Conservation (phyloP, 2,329 filamentous ascomycete species). For the Alternaria dauci region DNA sequence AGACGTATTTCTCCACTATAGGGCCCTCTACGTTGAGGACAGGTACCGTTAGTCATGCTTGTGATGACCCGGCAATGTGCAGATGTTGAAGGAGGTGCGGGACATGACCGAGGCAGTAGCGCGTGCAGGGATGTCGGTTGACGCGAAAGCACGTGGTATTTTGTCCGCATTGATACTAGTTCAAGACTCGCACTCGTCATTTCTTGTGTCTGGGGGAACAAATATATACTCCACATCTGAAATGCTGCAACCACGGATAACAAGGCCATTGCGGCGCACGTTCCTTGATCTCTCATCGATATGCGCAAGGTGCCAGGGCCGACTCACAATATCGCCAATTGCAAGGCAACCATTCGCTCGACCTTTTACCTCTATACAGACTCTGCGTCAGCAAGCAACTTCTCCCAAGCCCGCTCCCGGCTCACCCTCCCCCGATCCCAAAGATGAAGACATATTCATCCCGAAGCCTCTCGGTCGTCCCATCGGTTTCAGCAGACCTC, state of each 20-base stretch:
- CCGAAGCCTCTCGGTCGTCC: conserved; percentile 70
- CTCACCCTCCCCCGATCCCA: conserved; percentile 18
- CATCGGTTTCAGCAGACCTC: conserved; percentile 81
- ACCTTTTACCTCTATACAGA: conserved; percentile 37
- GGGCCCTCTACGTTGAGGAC: conserved; percentile 13
- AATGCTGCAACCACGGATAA: conserved; percentile 47
- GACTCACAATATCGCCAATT: conserved; percentile 17
- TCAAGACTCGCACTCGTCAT: conserved; percentile 20
- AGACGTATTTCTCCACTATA: neutral
- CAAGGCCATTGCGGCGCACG: conserved; percentile 22
- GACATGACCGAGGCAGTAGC: conserved; percentile 23
- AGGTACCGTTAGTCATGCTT: neutral
- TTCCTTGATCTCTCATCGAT: conserved; percentile 22
- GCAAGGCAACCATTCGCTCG: conserved; percentile 24
- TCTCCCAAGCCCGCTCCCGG: conserved; percentile 18
- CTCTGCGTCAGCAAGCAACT: conserved; percentile 28
- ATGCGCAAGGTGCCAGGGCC: conserved; percentile 29
- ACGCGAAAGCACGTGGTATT: conserved; percentile 33
- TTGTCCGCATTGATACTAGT: conserved; percentile 25
- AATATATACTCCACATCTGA: conserved; percentile 16
- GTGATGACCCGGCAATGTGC: conserved; percentile 5
- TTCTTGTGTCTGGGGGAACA: conserved; percentile 16
- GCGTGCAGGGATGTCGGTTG: conserved; percentile 20
- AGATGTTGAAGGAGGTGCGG: conserved; percentile 14
- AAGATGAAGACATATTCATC: conserved; percentile 53